phyloP scores from a whole-genome alignment of 2,329 filamentous ascomycete genomes.

The Scytalidium lignicola region DNA sequence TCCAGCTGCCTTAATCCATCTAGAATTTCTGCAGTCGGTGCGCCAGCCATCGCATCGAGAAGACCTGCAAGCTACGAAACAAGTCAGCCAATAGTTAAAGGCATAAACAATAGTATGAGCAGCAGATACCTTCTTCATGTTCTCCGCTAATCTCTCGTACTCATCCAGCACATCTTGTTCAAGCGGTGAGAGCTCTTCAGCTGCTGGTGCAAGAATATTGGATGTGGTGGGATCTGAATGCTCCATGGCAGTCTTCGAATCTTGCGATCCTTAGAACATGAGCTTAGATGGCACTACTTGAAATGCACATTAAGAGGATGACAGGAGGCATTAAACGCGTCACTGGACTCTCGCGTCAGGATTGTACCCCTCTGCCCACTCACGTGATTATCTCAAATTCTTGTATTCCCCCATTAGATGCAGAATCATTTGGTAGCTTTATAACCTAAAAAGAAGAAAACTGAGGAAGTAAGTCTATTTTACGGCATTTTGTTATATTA shows the following conservation, averaged over 20 bases:
- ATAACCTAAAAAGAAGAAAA: no score
- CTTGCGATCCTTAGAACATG: not conserved
- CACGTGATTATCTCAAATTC: no score
- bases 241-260: slow-evolving; percentile 11
- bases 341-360: no score
- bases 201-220: slow-evolving; percentile 23
- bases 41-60: slow-evolving; percentile 59
- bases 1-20: slow-evolving; percentile 85
- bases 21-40: slow-evolving; percentile 74
- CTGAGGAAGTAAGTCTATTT: no score
- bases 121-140: slow-evolving; percentile 73
- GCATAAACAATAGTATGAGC: not conserved
- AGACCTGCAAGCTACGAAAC: slow-evolving; percentile 48
- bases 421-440: no score
- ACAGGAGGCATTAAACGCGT: no score
- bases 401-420: no score
- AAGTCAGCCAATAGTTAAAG: not conserved
- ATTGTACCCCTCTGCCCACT: no score
- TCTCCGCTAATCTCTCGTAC: slow-evolving; percentile 80
- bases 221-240: slow-evolving; percentile 9
- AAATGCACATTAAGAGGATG: not conserved
- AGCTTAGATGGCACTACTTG: not conserved
- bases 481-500: no score
- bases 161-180: slow-evolving; percentile 95
- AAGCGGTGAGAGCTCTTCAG: slow-evolving; percentile 62